phyloP scores from a whole-genome alignment of 768 basidiomycete genomes.

The Boletus rex-veris region DNA sequence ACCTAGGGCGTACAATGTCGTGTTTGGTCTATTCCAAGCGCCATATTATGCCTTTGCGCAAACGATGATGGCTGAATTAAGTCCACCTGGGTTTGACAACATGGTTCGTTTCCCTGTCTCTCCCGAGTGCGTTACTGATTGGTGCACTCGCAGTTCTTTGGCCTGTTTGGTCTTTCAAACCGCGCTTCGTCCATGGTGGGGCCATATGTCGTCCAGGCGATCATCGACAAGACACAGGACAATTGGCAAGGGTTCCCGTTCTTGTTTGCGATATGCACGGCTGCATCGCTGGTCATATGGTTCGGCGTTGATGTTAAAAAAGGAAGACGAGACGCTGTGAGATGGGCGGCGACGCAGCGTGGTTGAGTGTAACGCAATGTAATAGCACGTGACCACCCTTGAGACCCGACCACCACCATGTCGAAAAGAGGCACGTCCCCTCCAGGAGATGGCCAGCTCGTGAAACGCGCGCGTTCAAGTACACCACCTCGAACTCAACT shows the following conservation, averaged over 20 bases:
- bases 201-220: constrained; percentile 80
- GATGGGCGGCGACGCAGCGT: constrained; percentile 45
- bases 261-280: constrained; percentile 65
- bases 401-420: constrained; percentile 40
- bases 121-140: not conserved
- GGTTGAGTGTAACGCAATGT: constrained; percentile 1
- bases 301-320: constrained; percentile 63
- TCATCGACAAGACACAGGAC: constrained; percentile 66
- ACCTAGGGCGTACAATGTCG: constrained; percentile 69
- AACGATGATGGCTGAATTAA: constrained; percentile 87
- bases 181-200: constrained; percentile 86
- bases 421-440: constrained; percentile 70
- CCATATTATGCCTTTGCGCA: constrained; percentile 86
- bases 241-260: constrained; percentile 88
- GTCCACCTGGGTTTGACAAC: constrained; percentile 84
- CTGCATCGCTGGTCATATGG: constrained; percentile 74
- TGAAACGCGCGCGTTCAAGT: constrained; percentile 58
- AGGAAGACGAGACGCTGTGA: constrained; percentile 58
- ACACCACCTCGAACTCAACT: constrained; percentile 62
- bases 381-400: not conserved
- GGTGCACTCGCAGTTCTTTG: constrained; percentile 60
- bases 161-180: constrained; percentile 80
- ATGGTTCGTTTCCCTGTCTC: constrained; percentile 41
- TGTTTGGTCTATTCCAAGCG: constrained; percentile 80
- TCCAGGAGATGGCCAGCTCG: constrained; percentile 46